Evolutionary conservation across 176 grass and related monocot genomes (phyloP).

Genomic region (Hordeum marinum): DNA sequence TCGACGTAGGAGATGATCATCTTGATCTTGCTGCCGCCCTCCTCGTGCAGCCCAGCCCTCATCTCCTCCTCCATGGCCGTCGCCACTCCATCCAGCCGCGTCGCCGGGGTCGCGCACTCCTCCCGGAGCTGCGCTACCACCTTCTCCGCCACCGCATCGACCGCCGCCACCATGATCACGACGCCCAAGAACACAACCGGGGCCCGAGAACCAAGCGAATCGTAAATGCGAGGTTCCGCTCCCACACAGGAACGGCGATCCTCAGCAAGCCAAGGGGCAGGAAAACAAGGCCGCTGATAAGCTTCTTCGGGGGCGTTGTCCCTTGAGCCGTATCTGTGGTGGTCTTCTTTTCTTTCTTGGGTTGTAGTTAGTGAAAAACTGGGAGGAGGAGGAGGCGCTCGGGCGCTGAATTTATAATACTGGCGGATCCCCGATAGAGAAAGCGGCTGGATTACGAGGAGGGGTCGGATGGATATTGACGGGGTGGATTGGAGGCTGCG

Average conservation of each 20-base stretch:
- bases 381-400: background rate
- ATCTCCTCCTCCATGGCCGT: slow-evolving; percentile 50
- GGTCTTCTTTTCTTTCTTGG: background rate
- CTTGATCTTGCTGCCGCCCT: slow-evolving; percentile 73
- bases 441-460: background rate
- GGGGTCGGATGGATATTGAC: background rate
- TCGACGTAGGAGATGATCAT: slow-evolving; percentile 88
- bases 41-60: slow-evolving; percentile 40
- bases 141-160: slow-evolving; percentile 7
- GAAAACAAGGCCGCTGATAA: background rate
- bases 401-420: background rate
- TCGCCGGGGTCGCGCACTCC: slow-evolving; percentile 45
- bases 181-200: background rate
- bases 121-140: slow-evolving; percentile 40
- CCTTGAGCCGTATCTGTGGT: background rate
- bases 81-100: slow-evolving; percentile 32
- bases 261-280: background rate
- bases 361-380: background rate
- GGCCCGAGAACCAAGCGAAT: background rate
- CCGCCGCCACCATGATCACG: slow-evolving; percentile 14
- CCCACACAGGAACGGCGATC: background rate
- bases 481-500: too few species aligned
- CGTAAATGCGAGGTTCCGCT: background rate
- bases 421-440: background rate
- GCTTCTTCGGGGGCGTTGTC: background rate